Evolutionary conservation across 805 yeast genomes (phyloP).

Genomic region (Metschnikowia drakensbergensis): DNA sequence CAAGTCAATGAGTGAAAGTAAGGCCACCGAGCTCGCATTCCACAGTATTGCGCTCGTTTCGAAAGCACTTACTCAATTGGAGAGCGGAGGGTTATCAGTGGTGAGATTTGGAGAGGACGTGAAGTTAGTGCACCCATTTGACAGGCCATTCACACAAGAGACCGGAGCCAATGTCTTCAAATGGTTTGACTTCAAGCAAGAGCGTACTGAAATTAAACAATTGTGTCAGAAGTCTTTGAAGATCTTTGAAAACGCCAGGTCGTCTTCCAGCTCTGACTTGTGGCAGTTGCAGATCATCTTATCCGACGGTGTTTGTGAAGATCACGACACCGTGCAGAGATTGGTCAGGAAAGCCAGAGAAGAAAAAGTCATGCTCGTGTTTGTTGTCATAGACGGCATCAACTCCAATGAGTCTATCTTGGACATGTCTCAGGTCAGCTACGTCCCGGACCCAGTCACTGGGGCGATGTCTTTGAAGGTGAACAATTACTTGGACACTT

Average conservation of each 20-base stretch:
- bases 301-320: slow-evolving; percentile 97
- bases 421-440: slow-evolving; percentile 92
- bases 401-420: slow-evolving; percentile 79
- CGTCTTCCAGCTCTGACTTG: slow-evolving; percentile 51
- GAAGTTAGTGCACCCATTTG: slow-evolving; percentile 84
- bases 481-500: slow-evolving; percentile 80
- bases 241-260: slow-evolving; percentile 61
- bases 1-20: slow-evolving; percentile 93
- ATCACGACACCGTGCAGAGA: slow-evolving; percentile 76
- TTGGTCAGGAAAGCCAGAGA: slow-evolving; percentile 91
- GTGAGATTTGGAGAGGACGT: slow-evolving; percentile 87
- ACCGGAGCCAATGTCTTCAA: slow-evolving; percentile 82
- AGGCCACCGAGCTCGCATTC: slow-evolving; percentile 86
- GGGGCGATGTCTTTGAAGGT: slow-evolving; percentile 76
- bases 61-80: slow-evolving; percentile 88
- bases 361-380: slow-evolving; percentile 88
- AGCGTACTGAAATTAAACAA: slow-evolving; percentile 75
- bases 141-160: slow-evolving; percentile 75
- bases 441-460: slow-evolving; percentile 55
- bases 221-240: slow-evolving; percentile 69
- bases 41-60: slow-evolving; percentile 92
- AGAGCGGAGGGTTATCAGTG: slow-evolving; percentile 87
- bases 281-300: slow-evolving; percentile 93
- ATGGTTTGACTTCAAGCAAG: slow-evolving; percentile 87
- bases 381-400: slow-evolving; percentile 89